These are phyloP conservation scores for Lentinula guzmanii DNA, from an alignment of 768 basidiomycete species.

Conservation along the genomic window DNA sequence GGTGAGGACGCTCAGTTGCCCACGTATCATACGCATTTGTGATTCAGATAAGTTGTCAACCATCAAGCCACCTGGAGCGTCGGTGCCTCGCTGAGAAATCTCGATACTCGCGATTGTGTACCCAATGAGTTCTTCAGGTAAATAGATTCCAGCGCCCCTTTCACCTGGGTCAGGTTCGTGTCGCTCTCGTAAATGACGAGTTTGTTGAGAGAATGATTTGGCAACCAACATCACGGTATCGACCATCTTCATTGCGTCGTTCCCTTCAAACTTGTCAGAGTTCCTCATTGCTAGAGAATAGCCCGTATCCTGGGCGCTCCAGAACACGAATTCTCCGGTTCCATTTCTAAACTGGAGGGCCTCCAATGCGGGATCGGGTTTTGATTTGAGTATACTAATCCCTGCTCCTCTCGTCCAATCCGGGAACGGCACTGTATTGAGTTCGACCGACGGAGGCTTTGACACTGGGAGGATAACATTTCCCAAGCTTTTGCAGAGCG, in stretches of 20 bases:
- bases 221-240: slow-evolving; percentile 79
- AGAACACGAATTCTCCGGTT: slow-evolving; percentile 86
- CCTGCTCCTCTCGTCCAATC: slow-evolving; percentile 91
- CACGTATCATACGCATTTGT: slow-evolving; percentile 70
- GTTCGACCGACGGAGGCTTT: slow-evolving; percentile 37
- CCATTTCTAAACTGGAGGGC: slow-evolving; percentile 71
- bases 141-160: slow-evolving; percentile 79
- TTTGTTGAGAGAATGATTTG: slow-evolving; percentile 79
- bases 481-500: slow-evolving; percentile 93
- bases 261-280: slow-evolving; percentile 43
- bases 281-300: slow-evolving; percentile 53
- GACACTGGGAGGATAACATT: slow-evolving; percentile 89
- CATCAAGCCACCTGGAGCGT: slow-evolving; percentile 40
- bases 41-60: slow-evolving; percentile 78
- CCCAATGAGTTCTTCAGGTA: slow-evolving; percentile 87
- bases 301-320: slow-evolving; percentile 76
- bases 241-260: slow-evolving; percentile 73
- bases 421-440: slow-evolving; percentile 61
- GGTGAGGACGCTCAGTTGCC: slow-evolving; percentile 64
- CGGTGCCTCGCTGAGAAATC: slow-evolving; percentile 68
- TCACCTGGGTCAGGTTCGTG: slow-evolving; percentile 67
- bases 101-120: slow-evolving; percentile 86
- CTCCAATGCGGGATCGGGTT: slow-evolving; percentile 67
- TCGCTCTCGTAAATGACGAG: slow-evolving; percentile 73
- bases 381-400: slow-evolving; percentile 82